Conservation (phyloP, 768 basidiomycete species). For the Rhizopogon sp. region DNA sequence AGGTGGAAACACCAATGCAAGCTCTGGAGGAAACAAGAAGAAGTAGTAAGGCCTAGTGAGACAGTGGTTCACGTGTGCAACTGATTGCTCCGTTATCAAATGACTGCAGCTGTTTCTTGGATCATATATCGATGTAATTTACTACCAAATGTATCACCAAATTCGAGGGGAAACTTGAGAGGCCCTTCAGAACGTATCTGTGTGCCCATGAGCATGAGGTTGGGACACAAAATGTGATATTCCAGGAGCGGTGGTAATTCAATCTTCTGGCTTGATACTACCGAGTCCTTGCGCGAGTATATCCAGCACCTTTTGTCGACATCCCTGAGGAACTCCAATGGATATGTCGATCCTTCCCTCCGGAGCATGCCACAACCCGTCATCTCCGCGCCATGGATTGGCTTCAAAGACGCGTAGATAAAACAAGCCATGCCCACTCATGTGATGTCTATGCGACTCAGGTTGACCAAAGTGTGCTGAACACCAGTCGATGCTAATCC, state of each 20-base stretch:
- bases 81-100: neutral
- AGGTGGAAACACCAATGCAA: neutral
- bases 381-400: slow-evolving; percentile 16
- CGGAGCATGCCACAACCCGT: slow-evolving; percentile 9
- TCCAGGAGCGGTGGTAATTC: neutral
- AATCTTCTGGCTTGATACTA: neutral
- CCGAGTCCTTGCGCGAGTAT: slow-evolving; percentile 9
- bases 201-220: neutral
- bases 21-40: neutral
- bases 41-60: neutral
- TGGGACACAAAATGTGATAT: neutral
- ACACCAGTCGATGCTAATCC: slow-evolving; percentile 16
- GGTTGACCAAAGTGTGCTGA: slow-evolving; percentile 16
- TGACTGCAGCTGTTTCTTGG: neutral
- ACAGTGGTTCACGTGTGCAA: neutral
- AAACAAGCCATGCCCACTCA: slow-evolving; percentile 7
- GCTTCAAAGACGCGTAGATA: slow-evolving; percentile 20
- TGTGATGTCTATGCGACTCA: slow-evolving; percentile 11
- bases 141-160: neutral
- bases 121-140: neutral
- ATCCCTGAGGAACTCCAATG: slow-evolving; percentile 15
- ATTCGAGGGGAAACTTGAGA: neutral
- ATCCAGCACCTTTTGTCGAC: slow-evolving; percentile 15
- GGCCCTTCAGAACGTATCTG: neutral
- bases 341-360: slow-evolving; percentile 16